Base-by-base conservation (phyloP, 176 grass and related monocot species). In the Aegilops bicornis region DNA sequence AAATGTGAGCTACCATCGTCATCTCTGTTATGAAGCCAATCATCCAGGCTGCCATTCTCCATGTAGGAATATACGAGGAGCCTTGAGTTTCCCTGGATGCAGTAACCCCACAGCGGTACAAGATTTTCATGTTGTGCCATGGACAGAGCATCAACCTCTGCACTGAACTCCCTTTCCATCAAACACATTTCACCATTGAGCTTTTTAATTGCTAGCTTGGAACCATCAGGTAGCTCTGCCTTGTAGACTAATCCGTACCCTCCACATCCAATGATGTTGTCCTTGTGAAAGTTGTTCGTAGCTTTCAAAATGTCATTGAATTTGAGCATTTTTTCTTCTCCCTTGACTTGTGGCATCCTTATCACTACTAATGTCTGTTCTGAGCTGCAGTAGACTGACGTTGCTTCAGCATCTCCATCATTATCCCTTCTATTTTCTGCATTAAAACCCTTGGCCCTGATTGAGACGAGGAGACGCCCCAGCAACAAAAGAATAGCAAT, bases 31-130 rank as follows among this genome's bases (percentile, higher is more conserved):
- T 97, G 95, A 17, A 97, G 88, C 92, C 90, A 89, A 47, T 94
- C 92, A 20, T 97, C 95, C 35, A 97, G 69, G 10, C 92, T 94
- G 3, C 92, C 92, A 85, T 94, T 94, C 78, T 94, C 87, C 89
- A 94, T 94, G 39, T 81, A 94, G 24, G 92, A 89, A 79, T 84
- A 92, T 66, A 92, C 54, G 45, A 91, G 39, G 7, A 91, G 30
- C 59, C 86, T 85, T 29, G 73, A 24, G 76, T 85, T 84, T 47
- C 86, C 82, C 5, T 84, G 73, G 58, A 85, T 72, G 60, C 89
- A 91, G 32, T 91, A 91, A 36, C 89, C 89, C 74, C 73, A 82
- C 2, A 91, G 29, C 5, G 89, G 76, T 64, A 91, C 89, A 12
- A 91, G 85, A 80, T 91, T 88, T 8, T 85, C 77, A 22, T 91